Base-by-base conservation (phyloP, 169 alveolate species). In the Eimeria zaria region DNA sequence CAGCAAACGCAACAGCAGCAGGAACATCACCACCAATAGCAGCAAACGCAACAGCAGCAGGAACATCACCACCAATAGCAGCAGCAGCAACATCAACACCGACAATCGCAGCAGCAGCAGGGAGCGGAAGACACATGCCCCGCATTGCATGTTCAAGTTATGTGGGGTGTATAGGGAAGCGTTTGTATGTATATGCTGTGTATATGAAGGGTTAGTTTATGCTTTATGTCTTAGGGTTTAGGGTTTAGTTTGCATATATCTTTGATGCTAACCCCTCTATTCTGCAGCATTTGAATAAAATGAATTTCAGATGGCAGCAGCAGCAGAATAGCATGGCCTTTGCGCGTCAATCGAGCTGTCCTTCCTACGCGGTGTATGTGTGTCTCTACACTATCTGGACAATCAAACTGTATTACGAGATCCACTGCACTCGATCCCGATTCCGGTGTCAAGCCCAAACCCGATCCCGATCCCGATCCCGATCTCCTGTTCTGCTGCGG, bases 311-410 rank as follows among this genome's bases (percentile, higher is more conserved):
- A 96, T 22, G 97, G 97, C 46, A 96, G 88, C 39, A 96, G 89
- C 88, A 98, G 97, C 71, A 98, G 91, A 41, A 97, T 90, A 1
- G 98, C 96, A 48, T 96, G 97, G n/a, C 99, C 99, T 58, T 97
- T 98, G 71, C 99, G 98, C 96, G 98, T 97, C 95, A 97, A 98
- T 60, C 99, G 96, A 2, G 99, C 99, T 64, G 99, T 99, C 94
- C 99, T 98, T 39, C 99, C 99, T 30, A 98, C 99, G 96, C 99
- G 98, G 95, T 99, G 99, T 64, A 99, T 97, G 97, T 99, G 99
- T 73, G 99, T 98, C 71, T 98, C 98, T 4, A 97, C 97, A 96
- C 98, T 99, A 91, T 98, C 99, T 0, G 99, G 99, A 76, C 99
- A 98, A 95, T 99, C 99, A 67, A 98, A 96, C 96, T 96, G 95